Conservation (phyloP, 805 yeast species). For the Lachancea meyersii region DNA sequence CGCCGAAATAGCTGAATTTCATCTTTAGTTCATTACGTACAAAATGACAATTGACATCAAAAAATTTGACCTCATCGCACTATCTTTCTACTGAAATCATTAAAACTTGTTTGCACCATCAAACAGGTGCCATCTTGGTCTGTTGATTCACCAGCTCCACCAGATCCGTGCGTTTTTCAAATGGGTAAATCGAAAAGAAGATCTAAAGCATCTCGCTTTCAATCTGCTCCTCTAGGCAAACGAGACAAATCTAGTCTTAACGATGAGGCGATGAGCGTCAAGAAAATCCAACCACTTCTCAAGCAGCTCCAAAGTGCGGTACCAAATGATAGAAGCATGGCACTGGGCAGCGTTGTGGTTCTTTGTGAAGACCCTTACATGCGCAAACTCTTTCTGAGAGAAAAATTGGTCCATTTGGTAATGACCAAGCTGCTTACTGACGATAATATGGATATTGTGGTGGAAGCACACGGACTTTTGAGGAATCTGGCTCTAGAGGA, state of each 20-base stretch:
- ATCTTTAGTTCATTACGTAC: background rate
- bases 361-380: conserved; percentile 62
- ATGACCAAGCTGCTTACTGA: conserved; percentile 63
- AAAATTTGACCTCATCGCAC: conserved; percentile 14
- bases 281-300: conserved; percentile 62
- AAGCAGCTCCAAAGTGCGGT: conserved; percentile 54
- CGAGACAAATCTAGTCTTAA: conserved; percentile 34
- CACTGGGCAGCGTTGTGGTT: conserved; percentile 64
- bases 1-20: background rate
- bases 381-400: conserved; percentile 61
- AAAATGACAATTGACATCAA: conserved; percentile 1
- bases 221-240: conserved; percentile 33
- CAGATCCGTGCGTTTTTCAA: background rate
- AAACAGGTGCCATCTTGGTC: no score
- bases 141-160: background rate
- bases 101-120: no score
- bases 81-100: no score
- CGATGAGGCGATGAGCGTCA: conserved; percentile 45
- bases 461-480: conserved; percentile 73
- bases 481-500: conserved; percentile 79
- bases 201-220: conserved; percentile 43
- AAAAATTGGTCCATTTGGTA: conserved; percentile 58
- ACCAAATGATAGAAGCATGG: conserved; percentile 71
- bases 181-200: conserved; percentile 78
- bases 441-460: conserved; percentile 64